Base-by-base conservation (phyloP, 257 asterid genomes). In the Solanum raphanifolium region DNA sequence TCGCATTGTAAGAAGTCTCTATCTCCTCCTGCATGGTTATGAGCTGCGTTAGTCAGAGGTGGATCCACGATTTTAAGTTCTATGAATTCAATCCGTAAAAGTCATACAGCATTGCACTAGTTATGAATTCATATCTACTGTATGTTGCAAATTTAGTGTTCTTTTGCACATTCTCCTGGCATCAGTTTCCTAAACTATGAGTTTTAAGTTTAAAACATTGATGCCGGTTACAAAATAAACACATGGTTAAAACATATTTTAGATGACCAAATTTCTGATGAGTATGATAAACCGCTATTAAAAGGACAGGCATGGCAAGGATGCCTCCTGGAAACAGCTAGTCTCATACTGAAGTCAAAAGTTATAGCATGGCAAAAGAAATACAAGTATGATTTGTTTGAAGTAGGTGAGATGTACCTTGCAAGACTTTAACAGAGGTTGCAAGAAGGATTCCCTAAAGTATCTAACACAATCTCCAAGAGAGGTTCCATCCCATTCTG, bases 401-500 rank as follows among this genome's bases (percentile, higher is more conserved):
- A 71, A 71, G 71, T 60, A 43, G 39, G 29, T 65, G 81, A 81
- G 73, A 87, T 58, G 73, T 93, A 95, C 99, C 99, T 97, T 97
- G 95, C 99, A 95, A 78, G 99, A 93, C 90, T 95, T 95, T 73
- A 95, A 92, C 78, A 97, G 96, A 88, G 98, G 99, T 66, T 91
- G 93, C 95, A 96, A 87, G 91, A 97, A 97, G 21, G 96, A 93
- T 36, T 95, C 89, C 81, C 95, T 92, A 60, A 97, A 97, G 89
- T 89, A 96, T 91, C 93, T 90, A 92, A 95, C 89, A 27, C 96
- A 92, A 81, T 93, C 88, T 85, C 98, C 98, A 72, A 97, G 95
- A 35, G 98, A 94, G 73, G 96, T 93, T 88, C 90, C 93, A 87
- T 96, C 99, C 94, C 93, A 92, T 62, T 92, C 98, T 97, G 96